A percentile compares a stretch with the other conserved stretches of the same genome.
Conservation (phyloP, 2,329 filamentous ascomycete genomes). For the Thermothelomyces thermophilus region DNA sequence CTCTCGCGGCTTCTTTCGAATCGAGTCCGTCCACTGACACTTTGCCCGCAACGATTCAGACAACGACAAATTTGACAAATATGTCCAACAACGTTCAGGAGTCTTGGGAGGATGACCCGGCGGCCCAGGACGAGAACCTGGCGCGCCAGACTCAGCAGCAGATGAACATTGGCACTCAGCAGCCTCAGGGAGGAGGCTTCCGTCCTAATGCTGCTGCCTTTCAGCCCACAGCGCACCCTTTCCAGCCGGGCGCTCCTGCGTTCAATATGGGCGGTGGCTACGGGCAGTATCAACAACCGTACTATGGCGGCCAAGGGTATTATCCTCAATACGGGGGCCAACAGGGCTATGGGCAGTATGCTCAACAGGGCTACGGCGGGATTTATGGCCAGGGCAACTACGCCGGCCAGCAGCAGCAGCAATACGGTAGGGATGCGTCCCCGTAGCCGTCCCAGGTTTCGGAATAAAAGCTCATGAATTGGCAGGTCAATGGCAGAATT, state of each 20-base stretch:
- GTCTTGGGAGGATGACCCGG: constrained; percentile 88
- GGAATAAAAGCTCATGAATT: constrained; percentile 12
- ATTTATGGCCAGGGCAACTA: constrained; percentile 36
- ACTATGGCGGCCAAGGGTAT: constrained; percentile 43
- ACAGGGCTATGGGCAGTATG: constrained; percentile 31
- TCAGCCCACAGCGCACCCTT: constrained; percentile 62
- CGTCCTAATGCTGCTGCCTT: constrained; percentile 63
- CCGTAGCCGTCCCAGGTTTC: not conserved
- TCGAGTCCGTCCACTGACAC: constrained; percentile 1
- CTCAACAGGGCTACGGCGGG: constrained; percentile 32
- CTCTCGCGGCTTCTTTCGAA: constrained; percentile 16
- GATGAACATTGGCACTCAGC: constrained; percentile 61
- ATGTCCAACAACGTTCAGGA: constrained; percentile 75
- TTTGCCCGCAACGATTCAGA: constrained; percentile 5
- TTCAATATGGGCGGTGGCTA: constrained; percentile 56
- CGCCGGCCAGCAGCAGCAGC: constrained; percentile 46
- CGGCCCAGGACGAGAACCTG: constrained; percentile 70
- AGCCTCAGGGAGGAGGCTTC: constrained; percentile 46
- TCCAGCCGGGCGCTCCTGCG: constrained; percentile 61
- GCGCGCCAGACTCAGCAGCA: constrained; percentile 69
- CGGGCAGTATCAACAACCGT: constrained; percentile 49
- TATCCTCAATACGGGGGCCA: constrained; percentile 51
- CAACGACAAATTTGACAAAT: constrained; percentile 15
- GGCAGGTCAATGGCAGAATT: constrained; percentile 42
- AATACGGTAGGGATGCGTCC: constrained; percentile 32